Evolutionary conservation across 192 early-diverging fungal species (phyloP).

Genomic region (Umbelopsis sp.): DNA sequence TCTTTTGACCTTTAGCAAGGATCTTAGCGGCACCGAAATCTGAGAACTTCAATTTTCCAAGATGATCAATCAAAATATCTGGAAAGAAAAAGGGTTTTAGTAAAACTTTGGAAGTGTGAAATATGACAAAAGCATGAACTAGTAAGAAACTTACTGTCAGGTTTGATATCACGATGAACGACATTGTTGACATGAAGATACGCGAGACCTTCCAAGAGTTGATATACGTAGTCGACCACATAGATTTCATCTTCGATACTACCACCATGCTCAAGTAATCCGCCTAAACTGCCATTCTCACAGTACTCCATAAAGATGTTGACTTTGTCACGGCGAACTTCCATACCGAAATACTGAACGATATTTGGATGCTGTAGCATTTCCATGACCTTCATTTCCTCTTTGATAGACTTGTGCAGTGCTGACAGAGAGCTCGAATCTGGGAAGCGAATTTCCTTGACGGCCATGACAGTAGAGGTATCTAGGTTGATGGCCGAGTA

Average conservation of each 20-base stretch:
- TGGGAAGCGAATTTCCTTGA: conserved; percentile 89
- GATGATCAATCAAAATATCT: conserved; percentile 81
- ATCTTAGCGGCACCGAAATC: conserved; percentile 94
- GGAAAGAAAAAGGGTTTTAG: background rate
- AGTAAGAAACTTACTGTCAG: conserved; percentile 63
- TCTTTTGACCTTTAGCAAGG: conserved; percentile 72
- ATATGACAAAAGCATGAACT: background rate
- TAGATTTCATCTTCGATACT: conserved; percentile 75
- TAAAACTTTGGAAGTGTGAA: background rate
- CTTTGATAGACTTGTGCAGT: conserved; percentile 74
- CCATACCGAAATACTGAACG: conserved; percentile 88
- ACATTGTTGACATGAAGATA: conserved; percentile 84
- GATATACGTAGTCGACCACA: conserved; percentile 72
- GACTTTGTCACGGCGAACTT: conserved; percentile 88
- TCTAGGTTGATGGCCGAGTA: conserved; percentile 84
- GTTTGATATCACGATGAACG: conserved; percentile 90
- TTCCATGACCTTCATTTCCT: conserved; percentile 92
- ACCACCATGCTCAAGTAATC: conserved; percentile 79
- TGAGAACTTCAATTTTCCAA: conserved; percentile 80
- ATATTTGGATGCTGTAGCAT: conserved; percentile 89
- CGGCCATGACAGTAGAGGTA: conserved; percentile 85
- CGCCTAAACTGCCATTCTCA: conserved; percentile 71
- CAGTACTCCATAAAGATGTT: conserved; percentile 94
- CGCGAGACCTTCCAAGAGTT: conserved; percentile 81
- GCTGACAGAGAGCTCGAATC: conserved; percentile 61